phyloP scores from a whole-genome alignment of 108 stramenopile genomes.

The Discostella pseudostelligera region DNA sequence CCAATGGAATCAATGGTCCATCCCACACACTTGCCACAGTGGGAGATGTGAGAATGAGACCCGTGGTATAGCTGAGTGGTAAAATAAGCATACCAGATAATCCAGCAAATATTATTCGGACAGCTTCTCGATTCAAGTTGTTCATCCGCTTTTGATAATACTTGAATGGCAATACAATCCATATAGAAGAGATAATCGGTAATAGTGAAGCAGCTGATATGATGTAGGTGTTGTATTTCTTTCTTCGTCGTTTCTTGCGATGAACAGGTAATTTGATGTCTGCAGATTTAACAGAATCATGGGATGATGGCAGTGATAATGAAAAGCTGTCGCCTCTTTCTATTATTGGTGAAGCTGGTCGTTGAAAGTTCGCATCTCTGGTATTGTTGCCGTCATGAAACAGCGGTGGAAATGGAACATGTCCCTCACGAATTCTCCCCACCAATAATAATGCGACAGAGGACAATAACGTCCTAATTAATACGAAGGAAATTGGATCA shows the following conservation, averaged over 20 bases:
- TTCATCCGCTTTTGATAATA: conserved; percentile 2
- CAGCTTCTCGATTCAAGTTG: conserved; percentile 17
- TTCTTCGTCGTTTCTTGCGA: conserved; percentile 6
- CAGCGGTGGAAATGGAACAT: conserved; percentile 23
- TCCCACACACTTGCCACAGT: conserved; percentile 42
- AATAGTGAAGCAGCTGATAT: background rate
- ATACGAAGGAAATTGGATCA: conserved; percentile 24
- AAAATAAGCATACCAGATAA: conserved; percentile 34
- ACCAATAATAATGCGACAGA: conserved; percentile 10
- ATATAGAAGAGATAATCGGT: background rate
- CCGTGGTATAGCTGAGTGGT: conserved; percentile 29
- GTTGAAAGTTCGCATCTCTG: background rate
- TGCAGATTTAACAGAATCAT: background rate
- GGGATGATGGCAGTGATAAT: conserved; percentile 3
- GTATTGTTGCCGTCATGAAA: conserved; percentile 12
- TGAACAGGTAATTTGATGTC: background rate
- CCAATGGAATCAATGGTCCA: conserved; percentile 42
- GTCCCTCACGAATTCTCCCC: conserved; percentile 30
- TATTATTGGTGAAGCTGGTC: background rate
- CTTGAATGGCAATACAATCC: background rate
- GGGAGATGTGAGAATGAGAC: conserved; percentile 33
- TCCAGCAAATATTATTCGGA: conserved; percentile 30
- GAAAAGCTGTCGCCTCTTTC: conserved; percentile 13
- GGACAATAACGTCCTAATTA: conserved; percentile 20
- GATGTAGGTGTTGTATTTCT: background rate